Evolutionary conservation across 2,329 filamentous ascomycete genomes (phyloP).

Genomic region (Ophiostoma pallidulum): DNA sequence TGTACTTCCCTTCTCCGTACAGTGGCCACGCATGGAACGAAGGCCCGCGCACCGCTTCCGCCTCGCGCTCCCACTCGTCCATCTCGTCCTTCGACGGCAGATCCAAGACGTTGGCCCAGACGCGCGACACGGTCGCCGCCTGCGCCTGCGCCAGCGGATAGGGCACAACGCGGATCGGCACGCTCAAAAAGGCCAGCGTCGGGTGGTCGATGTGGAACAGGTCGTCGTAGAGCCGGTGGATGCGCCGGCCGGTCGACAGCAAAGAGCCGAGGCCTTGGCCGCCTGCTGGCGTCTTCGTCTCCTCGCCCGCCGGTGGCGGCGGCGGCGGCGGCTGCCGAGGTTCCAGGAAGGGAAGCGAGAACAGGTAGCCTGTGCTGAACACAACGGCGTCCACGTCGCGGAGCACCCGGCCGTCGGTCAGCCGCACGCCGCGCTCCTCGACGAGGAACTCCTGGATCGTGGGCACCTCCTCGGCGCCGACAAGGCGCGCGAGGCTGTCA

Average conservation of each 20-base stretch:
- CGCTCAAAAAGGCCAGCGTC: conserved; percentile 64
- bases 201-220: conserved; percentile 67
- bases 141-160: conserved; percentile 76
- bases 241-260: conserved; percentile 59
- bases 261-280: conserved; percentile 26
- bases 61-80: conserved; percentile 55
- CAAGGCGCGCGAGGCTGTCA: conserved; percentile 33
- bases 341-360: conserved; percentile 64
- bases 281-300: conserved; percentile 9
- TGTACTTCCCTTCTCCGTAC: conserved; percentile 57
- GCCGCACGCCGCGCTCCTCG: conserved; percentile 49
- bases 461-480: conserved; percentile 40
- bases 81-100: conserved; percentile 58
- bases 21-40: conserved; percentile 40
- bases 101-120: conserved; percentile 61
- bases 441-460: conserved; percentile 49
- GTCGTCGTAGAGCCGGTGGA: conserved; percentile 68
- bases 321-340: too few relatives aligned
- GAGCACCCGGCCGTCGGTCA: conserved; percentile 55
- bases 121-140: conserved; percentile 62
- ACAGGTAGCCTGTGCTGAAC: conserved; percentile 87
- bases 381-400: conserved; percentile 63
- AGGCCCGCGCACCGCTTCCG: conserved; percentile 39
- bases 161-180: conserved; percentile 80
- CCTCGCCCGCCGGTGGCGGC: too few relatives aligned